Conservation (phyloP, 495 filamentous ascomycete genomes). For the Chlorociboria aeruginascens region DNA sequence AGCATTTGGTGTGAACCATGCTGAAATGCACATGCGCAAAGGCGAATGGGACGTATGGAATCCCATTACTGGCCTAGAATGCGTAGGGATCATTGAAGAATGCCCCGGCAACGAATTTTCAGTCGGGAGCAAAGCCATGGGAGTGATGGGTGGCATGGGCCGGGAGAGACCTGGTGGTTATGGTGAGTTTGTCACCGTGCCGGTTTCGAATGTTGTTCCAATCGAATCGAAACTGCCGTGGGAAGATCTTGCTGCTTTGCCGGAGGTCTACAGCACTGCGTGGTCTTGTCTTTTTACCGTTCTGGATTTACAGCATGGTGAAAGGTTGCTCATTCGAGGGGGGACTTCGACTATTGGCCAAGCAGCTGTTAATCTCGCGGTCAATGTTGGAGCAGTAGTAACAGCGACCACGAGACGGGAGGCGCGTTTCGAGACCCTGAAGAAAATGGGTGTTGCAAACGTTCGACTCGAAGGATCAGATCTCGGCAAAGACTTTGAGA, state of each 20-base stretch:
- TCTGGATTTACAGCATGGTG: slow-evolving; percentile 23
- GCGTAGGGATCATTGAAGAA: slow-evolving; percentile 29
- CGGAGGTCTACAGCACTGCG: slow-evolving; percentile 32
- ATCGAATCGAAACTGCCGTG: slow-evolving; percentile 24
- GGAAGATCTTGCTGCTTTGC: slow-evolving; percentile 31
- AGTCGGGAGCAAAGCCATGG: slow-evolving; percentile 26
- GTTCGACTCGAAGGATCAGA: slow-evolving; percentile 19
- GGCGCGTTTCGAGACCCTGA: slow-evolving; percentile 20
- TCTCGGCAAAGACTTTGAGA: not conserved
- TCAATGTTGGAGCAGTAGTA: slow-evolving; percentile 27
- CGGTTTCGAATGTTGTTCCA: slow-evolving; percentile 25
- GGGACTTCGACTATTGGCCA: slow-evolving; percentile 32
- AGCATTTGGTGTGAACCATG: slow-evolving; percentile 37
- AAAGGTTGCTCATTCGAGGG: slow-evolving; percentile 30
- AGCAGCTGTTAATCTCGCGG: slow-evolving; percentile 33
- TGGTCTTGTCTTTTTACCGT: slow-evolving; percentile 31
- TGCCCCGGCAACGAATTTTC: slow-evolving; percentile 27
- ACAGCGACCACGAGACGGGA: slow-evolving; percentile 28
- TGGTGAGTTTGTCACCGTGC: slow-evolving; percentile 27
- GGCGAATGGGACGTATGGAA: slow-evolving; percentile 38
- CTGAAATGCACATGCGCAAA: slow-evolving; percentile 39
- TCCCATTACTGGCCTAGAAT: slow-evolving; percentile 34
- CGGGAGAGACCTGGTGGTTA: slow-evolving; percentile 29
- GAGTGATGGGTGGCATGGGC: slow-evolving; percentile 34
- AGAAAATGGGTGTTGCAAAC: slow-evolving; percentile 21